Evolutionary conservation across 306 rosid species (phyloP).

Genomic region (Dalbergia cultrata): DNA sequence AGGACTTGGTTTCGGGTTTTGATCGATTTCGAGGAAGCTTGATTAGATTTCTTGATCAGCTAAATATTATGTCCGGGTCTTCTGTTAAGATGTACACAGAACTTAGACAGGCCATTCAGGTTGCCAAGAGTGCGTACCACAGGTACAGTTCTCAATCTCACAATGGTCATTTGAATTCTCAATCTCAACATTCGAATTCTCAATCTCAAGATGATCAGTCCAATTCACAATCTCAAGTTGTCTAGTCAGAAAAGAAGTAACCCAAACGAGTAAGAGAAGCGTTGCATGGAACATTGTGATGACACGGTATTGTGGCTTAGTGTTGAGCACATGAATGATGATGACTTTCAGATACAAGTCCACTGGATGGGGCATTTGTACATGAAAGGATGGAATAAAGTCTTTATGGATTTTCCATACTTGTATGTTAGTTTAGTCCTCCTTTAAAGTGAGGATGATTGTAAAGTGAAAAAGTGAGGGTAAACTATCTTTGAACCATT

Average conservation of each 20-base stretch:
- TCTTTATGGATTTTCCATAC: conserved; percentile 8
- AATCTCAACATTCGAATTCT: conserved; percentile 43
- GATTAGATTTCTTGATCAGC: conserved; percentile 61
- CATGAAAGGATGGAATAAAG: conserved; percentile 50
- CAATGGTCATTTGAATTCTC: conserved; percentile 41
- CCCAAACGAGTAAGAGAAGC: conserved; percentile 14
- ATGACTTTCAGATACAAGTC: conserved; percentile 38
- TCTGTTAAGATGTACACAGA: conserved; percentile 69
- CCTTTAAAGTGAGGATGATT: neutral
- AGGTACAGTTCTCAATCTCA: conserved; percentile 53
- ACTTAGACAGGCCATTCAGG: conserved; percentile 56
- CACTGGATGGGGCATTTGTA: conserved; percentile 55
- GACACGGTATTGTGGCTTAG: conserved; percentile 18
- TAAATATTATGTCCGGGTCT: conserved; percentile 66
- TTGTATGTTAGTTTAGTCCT: conserved; percentile 39
- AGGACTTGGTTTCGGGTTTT: conserved; percentile 66
- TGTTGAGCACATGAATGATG: conserved; percentile 4
- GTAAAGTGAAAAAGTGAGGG: no score
- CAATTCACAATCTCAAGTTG: conserved; percentile 50
- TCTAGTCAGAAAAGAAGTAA: conserved; percentile 40
- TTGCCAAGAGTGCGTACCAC: conserved; percentile 48
- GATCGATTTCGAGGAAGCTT: conserved; percentile 68
- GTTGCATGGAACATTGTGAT: conserved; percentile 7
- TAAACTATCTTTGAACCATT: no score
- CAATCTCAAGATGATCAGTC: conserved; percentile 51